Conservation (phyloP, 371 early-diverging fungal genomes). For the Saksenaea vasiformis region DNA sequence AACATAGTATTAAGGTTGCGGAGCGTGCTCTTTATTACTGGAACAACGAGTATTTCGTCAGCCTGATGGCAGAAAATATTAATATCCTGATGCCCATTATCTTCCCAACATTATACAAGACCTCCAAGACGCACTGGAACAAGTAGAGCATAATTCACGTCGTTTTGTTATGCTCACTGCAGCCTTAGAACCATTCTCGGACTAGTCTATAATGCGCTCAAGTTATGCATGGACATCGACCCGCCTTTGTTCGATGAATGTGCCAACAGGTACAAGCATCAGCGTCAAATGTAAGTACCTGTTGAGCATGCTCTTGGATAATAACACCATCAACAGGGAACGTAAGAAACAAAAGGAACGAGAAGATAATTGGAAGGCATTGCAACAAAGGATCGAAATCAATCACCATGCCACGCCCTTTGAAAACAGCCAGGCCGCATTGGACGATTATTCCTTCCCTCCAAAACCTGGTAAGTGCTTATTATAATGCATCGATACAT, state of each 20-base stretch:
- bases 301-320: background rate
- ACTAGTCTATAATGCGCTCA: constrained; percentile 91
- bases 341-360: constrained; percentile 78
- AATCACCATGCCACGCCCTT: background rate
- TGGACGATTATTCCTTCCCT: constrained; percentile 21
- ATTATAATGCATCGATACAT: too few relatives aligned
- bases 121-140: constrained; percentile 96
- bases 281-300: constrained; percentile 69
- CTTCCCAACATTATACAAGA: constrained; percentile 84
- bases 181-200: constrained; percentile 81
- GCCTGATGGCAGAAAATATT: constrained; percentile 88
- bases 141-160: constrained; percentile 52
- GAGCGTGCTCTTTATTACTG: constrained; percentile 94
- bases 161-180: background rate
- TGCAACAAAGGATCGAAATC: constrained; percentile 27
- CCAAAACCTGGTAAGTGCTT: constrained; percentile 24
- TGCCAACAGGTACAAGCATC: constrained; percentile 79
- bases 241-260: constrained; percentile 92
- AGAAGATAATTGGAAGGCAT: constrained; percentile 74
- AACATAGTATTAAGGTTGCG: constrained; percentile 58
- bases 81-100: constrained; percentile 88
- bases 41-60: constrained; percentile 96
- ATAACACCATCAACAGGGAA: constrained; percentile 52
- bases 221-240: constrained; percentile 92
- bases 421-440: background rate